Evolutionary conservation across 208 protist genomes (phyloP).

Genomic region (Leishmania aethiopica): DNA sequence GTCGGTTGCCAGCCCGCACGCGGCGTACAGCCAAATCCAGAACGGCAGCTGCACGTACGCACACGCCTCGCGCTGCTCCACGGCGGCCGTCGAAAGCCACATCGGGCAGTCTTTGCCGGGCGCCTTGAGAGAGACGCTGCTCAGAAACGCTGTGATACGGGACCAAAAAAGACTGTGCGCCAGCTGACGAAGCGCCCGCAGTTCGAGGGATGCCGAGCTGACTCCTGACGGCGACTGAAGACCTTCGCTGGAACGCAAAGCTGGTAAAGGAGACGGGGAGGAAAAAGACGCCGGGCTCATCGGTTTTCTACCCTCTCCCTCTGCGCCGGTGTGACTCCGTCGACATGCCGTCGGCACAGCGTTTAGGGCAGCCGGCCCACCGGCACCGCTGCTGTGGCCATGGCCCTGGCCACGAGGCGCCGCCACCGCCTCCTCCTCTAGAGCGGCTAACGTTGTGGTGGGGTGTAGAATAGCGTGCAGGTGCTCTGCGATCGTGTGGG

Average conservation of each 20-base stretch:
- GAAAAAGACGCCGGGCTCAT: background rate
- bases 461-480: conserved; percentile 26
- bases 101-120: background rate
- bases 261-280: background rate
- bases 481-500: conserved; percentile 25
- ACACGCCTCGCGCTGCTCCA: conserved; percentile 15
- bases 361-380: background rate
- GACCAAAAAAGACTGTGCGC: conserved; percentile 22
- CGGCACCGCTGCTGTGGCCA: background rate
- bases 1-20: conserved; percentile 28
- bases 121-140: conserved; percentile 20
- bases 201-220: background rate
- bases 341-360: background rate
- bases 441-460: background rate
- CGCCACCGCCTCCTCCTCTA: conserved; percentile 18
- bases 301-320: conserved; percentile 5
- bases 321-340: background rate
- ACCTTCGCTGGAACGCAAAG: background rate
- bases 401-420: background rate
- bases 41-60: conserved; percentile 27
- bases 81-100: background rate
- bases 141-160: conserved; percentile 22
- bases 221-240: background rate
- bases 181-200: conserved; percentile 15
- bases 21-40: conserved; percentile 32